Evolutionary conservation across 441 rosid species (phyloP).

Genomic region (Erodium texanum): DNA sequence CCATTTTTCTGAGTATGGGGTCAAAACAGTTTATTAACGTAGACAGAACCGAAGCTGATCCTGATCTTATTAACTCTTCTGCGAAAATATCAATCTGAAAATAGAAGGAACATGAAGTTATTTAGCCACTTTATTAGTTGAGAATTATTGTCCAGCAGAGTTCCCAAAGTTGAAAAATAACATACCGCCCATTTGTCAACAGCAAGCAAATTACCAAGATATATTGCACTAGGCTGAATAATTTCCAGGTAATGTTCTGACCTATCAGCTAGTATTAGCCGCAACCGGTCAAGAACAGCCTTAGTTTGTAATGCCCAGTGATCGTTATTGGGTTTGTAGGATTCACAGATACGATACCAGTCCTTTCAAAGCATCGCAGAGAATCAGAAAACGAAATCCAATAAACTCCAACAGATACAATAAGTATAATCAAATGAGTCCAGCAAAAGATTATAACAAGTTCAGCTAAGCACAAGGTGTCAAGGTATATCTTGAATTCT

Average conservation of each 20-base stretch:
- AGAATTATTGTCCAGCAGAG: constrained; percentile 7
- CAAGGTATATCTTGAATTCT: not conserved
- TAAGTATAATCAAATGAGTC: constrained; percentile 14
- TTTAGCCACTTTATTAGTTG: constrained; percentile 1
- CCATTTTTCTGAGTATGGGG: constrained; percentile 52
- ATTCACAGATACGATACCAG: constrained; percentile 44
- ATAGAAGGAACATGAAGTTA: constrained; percentile 9
- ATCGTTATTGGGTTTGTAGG: constrained; percentile 43
- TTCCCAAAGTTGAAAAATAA: constrained; percentile 15
- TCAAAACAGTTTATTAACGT: constrained; percentile 47
- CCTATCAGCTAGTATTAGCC: constrained; percentile 53
- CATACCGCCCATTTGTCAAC: constrained; percentile 54
- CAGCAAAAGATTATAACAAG: not conserved
- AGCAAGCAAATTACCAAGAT: constrained; percentile 61
- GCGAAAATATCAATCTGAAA: constrained; percentile 55
- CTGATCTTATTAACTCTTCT: constrained; percentile 62
- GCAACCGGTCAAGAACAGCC: constrained; percentile 63
- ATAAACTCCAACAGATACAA: constrained; percentile 18
- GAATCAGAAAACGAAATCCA: constrained; percentile 1
- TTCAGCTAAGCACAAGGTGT: not conserved
- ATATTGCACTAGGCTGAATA: constrained; percentile 56
- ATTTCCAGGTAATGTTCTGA: constrained; percentile 42
- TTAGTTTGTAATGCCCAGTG: constrained; percentile 78
- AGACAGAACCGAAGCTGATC: constrained; percentile 55
- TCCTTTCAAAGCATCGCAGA: constrained; percentile 36